Conservation (phyloP, 1,139 yeast species). For the Nakaseomyces sp. region DNA sequence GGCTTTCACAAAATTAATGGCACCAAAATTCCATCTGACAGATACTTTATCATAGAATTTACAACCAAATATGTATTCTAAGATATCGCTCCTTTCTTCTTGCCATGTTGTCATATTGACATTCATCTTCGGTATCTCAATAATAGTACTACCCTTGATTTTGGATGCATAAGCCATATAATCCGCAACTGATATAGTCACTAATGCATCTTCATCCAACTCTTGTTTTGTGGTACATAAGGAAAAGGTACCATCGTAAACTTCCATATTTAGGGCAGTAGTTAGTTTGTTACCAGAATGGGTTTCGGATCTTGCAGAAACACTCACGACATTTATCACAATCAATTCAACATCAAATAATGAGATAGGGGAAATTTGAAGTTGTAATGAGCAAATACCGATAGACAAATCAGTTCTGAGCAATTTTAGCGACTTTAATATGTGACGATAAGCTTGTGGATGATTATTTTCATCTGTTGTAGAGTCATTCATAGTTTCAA, state of each 20-base stretch:
- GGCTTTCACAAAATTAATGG: slow-evolving; percentile 82
- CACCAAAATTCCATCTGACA: slow-evolving; percentile 87
- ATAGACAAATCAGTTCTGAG: slow-evolving; percentile 56
- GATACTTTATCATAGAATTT: slow-evolving; percentile 85
- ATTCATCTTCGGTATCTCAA: slow-evolving; percentile 66
- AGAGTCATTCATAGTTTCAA: slow-evolving; percentile 45
- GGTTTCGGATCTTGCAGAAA: slow-evolving; percentile 51
- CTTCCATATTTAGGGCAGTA: slow-evolving; percentile 40
- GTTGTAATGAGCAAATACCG: slow-evolving; percentile 43
- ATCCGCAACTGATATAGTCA: slow-evolving; percentile 41
- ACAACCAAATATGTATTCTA: slow-evolving; percentile 61
- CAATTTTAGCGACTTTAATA: slow-evolving; percentile 22
- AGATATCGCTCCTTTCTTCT: slow-evolving; percentile 37
- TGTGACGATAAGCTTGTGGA: slow-evolving; percentile 16
- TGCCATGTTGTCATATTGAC: slow-evolving; percentile 75
- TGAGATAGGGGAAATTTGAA: slow-evolving; percentile 71
- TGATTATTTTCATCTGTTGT: slow-evolving; percentile 19
- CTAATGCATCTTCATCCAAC: slow-evolving; percentile 40
- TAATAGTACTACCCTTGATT: slow-evolving; percentile 72
- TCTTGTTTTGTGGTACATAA: slow-evolving; percentile 46
- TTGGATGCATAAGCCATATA: slow-evolving; percentile 49
- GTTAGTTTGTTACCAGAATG: slow-evolving; percentile 39
- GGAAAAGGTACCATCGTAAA: slow-evolving; percentile 57
- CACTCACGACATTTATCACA: slow-evolving; percentile 50
- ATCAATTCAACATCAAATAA: slow-evolving; percentile 67